Evolutionary conservation across 495 filamentous ascomycete species (phyloP), one percentile per base, ranked within the genome.

Genomic region (Xylaria grammica): DNA sequence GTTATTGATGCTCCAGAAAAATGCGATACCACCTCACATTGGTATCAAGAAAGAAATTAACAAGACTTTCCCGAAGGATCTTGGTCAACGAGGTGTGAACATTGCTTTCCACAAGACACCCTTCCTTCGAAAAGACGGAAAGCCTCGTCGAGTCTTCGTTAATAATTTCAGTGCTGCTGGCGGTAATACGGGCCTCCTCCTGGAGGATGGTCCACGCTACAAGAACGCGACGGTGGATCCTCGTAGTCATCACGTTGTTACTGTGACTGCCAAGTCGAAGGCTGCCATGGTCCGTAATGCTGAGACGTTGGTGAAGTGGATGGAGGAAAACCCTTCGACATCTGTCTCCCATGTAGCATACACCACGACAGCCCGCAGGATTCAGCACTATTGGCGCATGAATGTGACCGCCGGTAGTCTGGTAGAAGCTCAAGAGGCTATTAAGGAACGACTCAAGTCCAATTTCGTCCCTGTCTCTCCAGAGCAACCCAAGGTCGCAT

Each of bases 41-140:
- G 92, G 92, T n/a, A 94, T 94, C 80, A 95, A 96, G 79, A 86
- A 81, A 9, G 85, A 75, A 85, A 95, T 82, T 86, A 96, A 82
- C 85, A 90, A 78, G 72, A 89, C 85, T 36, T 95, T 94, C 79
- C 91, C 92, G 0, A 86, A 85, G 27, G 90, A 94, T 71, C 77
- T 94, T 1, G 77, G 78, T 0, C 84, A 93, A 60, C 88, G 92
- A 27, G 91, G 92, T 61, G 90, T 94, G 34, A 87, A 94, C 72
- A 81, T 83, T 38, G 78, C 80, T 27, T 81, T 82, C 70, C 71
- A 74, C 60, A 78, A 83, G 67, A 87, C 87, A 4, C 84, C 88
- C 0, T 92, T 88, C 74, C 79, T 78, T 24, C 80, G 87, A n/a
- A 85, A 84, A 42, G 85, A 85, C 59, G 87, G 84, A 32, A 86